Percentiles rank a stretch among this genome's conserved stretches.
Evolutionary conservation across 1,139 yeast species (phyloP).

Genomic region (Hyphopichia buzzinii): DNA sequence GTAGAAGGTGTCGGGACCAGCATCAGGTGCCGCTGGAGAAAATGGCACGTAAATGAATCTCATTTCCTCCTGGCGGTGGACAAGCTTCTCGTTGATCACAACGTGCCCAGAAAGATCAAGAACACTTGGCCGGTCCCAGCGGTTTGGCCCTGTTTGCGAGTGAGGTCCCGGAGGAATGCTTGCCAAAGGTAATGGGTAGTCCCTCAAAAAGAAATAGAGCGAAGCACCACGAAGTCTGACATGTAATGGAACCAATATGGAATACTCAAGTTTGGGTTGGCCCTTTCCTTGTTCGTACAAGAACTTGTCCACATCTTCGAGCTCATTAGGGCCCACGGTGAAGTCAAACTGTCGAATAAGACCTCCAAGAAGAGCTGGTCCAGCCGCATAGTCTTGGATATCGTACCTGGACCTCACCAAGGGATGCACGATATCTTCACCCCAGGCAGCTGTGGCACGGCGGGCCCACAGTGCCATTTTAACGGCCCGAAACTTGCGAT

Average conservation of each 20-base stretch:
- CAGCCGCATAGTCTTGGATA: conserved; percentile 33
- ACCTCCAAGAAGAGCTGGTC: conserved; percentile 36
- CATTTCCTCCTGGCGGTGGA: conserved; percentile 38
- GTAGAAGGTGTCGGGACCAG: conserved; percentile 34
- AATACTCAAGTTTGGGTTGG: conserved; percentile 40
- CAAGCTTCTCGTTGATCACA: conserved; percentile 44
- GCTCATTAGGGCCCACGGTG: conserved; percentile 24
- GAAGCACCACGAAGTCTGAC: conserved; percentile 29
- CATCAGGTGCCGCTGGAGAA: conserved; percentile 36
- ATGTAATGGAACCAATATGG: conserved; percentile 39
- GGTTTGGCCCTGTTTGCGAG: not conserved
- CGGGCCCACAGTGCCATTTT: conserved; percentile 27
- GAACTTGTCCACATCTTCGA: conserved; percentile 36
- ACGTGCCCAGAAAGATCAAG: conserved; percentile 34
- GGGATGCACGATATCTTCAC: conserved; percentile 31
- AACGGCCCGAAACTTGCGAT: conserved; percentile 21
- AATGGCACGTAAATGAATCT: conserved; percentile 46
- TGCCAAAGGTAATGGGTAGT: conserved; percentile 42
- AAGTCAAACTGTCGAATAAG: conserved; percentile 32
- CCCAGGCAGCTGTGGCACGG: conserved; percentile 32
- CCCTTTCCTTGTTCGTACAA: conserved; percentile 36
- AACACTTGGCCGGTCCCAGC: conserved; percentile 19
- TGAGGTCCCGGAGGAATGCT: conserved; percentile 29
- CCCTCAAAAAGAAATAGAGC: conserved; percentile 33
- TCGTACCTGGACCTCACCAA: conserved; percentile 32